Conservation (phyloP, 768 basidiomycete species). For the Kwoniella europaea region DNA sequence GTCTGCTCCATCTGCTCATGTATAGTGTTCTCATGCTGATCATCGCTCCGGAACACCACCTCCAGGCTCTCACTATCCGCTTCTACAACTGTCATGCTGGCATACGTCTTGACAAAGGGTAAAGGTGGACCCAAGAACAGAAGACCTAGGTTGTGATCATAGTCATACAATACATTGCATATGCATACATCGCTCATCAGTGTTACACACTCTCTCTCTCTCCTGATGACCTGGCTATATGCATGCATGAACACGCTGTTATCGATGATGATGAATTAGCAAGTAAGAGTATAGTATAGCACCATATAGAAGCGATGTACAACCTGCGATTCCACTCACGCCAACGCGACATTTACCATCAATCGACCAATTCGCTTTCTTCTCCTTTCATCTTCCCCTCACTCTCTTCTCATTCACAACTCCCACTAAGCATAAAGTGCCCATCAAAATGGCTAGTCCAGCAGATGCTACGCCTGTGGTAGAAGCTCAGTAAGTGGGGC, state of each 20-base stretch:
- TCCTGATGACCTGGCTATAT: background rate
- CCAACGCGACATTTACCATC: constrained; percentile 16
- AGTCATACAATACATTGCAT: constrained; percentile 3
- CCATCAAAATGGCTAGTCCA: constrained; percentile 39
- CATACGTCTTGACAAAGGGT: constrained; percentile 41
- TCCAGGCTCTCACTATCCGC: constrained; percentile 85
- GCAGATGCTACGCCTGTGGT: constrained; percentile 50
- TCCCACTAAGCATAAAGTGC: no score
- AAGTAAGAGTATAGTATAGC: no score
- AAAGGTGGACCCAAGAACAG: constrained; percentile 15
- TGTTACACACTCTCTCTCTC: background rate
- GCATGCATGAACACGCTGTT: background rate
- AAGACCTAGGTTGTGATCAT: constrained; percentile 17
- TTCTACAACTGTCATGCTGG: constrained; percentile 76
- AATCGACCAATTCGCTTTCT: constrained; percentile 11
- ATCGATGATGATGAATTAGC: no score
- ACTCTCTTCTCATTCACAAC: background rate
- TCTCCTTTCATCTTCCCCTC: background rate
- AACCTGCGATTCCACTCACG: background rate
- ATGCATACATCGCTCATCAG: constrained; percentile 18
- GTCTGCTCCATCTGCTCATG: background rate
- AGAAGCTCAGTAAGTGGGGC: constrained; percentile 49
- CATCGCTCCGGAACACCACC: no score
- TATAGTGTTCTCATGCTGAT: constrained; percentile 11
- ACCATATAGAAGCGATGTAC: no score